A percentile compares a stretch with the other conserved stretches of the same genome.
Conservation (phyloP, 228 moss, liverwort and hornwort species). For the Sphagnum magellanicum region DNA sequence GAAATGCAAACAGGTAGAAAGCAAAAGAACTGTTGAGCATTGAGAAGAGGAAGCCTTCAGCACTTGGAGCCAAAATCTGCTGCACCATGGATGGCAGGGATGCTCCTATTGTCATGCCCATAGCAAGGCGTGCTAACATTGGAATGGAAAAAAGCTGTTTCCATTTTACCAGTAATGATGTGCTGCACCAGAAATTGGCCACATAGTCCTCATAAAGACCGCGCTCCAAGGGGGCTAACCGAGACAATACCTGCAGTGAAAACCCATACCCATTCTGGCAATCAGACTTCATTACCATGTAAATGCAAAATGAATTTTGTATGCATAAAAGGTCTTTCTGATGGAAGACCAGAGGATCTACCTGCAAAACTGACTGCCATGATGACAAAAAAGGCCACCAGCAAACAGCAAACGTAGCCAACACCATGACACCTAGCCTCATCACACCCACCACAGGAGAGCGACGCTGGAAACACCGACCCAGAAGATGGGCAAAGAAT, state of each 20-base stretch:
- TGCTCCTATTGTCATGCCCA: constrained; percentile 69
- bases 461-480: constrained; percentile 65
- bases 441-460: constrained; percentile 47
- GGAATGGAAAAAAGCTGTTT: constrained; percentile 66
- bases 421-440: constrained; percentile 60
- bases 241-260: constrained; percentile 51
- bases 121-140: constrained; percentile 64
- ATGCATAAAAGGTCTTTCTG: too few relatives aligned
- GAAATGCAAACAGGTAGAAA: constrained; percentile 88
- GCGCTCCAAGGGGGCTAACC: constrained; percentile 79
- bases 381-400: constrained; percentile 85
- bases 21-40: constrained; percentile 95
- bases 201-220: constrained; percentile 96
- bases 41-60: constrained; percentile 69
- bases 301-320: too few relatives aligned
- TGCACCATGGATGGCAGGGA: constrained; percentile 85
- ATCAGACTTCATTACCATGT: too few relatives aligned
- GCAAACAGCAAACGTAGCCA: constrained; percentile 61
- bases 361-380: constrained; percentile 57
- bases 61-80: constrained; percentile 78
- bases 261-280: too few relatives aligned
- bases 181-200: constrained; percentile 97
- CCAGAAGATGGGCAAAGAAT: constrained; percentile 92
- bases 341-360: constrained; percentile 3
- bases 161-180: constrained; percentile 85